Evolutionary conservation across 441 rosid species (phyloP), one percentile per base, ranked within the genome.

Genomic region (Pelargonium australe): DNA sequence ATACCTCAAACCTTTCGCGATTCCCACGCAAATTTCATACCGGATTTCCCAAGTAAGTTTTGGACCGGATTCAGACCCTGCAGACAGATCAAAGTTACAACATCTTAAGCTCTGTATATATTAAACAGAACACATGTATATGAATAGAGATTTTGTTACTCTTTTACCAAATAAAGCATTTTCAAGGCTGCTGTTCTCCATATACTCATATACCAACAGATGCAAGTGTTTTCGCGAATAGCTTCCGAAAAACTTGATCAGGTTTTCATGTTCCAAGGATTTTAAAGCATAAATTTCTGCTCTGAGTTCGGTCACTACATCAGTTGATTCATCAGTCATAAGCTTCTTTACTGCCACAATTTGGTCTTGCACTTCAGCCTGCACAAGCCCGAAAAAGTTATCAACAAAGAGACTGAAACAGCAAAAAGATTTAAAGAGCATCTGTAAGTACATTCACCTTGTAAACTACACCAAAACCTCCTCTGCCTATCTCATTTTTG

Each of bases 291-390:
- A 16, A 19, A 55, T 55, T 17, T 55, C 61, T 16, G 17, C 3
- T 55, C 19, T 55, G 25, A 55, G 61, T 16, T 55, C 61, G 10
- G 25, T 17, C 23, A 7, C 16, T 55, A 55, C 61, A 16, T 16
- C 16, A 7, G 2, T n/a, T n/a, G 58, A 53, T 14, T 13, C 6
- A 53, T 5, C 16, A 2, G 58, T 53, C 1, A 17, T 55, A 5
- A 55, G 61, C 61, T 55, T 55, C 61, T 55, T 55, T 20, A 55
- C 61, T 20, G 61, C 61, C 61, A 55, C 61, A 55, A 55, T 55
- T 55, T 55, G 61, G 61, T 55, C 4, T 17, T 55, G 61, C 23
- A 20, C 61, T 3, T 0, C 61, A 9, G 17, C 61, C 61, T 55
- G 61, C 61, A 55, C 17, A 55, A 10, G 19, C 23, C 11, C 6